Evolutionary conservation across 441 rosid genomes (phyloP), one percentile per base, ranked within the genome.

Genomic region (Bruguiera hainesii): DNA sequence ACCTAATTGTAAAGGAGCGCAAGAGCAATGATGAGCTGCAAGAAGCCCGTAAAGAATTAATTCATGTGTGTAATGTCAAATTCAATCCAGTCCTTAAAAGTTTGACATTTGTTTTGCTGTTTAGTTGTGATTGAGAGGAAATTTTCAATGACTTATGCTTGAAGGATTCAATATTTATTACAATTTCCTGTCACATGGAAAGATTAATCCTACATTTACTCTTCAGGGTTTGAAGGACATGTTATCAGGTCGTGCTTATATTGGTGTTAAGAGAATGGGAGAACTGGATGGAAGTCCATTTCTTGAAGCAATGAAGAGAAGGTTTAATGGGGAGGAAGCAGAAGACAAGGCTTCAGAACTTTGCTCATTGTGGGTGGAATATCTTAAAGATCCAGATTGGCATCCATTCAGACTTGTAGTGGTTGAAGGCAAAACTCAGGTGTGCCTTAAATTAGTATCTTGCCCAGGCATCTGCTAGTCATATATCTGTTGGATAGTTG

Each of bases 251-350:
- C 75, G 82, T 11, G 75, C 75, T 66, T 64, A 75, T 72, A 86
- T 95, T 71, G 88, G 93, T 61, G 87, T 95, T 58, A 90, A 87
- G 84, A 86, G 97, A 78, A 92, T 95, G 99, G 98, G 99, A 74
- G 98, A 92, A 79, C 93, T 95, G 59, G 90, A 90, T 56, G 66
- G 66, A 16, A 82, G 75, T 72, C 95, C 97, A 3, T 92, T 95
- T 79, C 72, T 81, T 51, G 89, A 82, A 81, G 95, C 81, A 70
- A 85, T 92, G 97, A 90, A 81, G 79, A 77, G 63, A 75, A 89
- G 73, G 74, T 95, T 87, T 69, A 75, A 63, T 37, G 83, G 78
- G 70, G 95, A 88, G 62, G 93, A 85, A 70, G 89, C 48, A 33
- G 95, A 90, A 72, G 89, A 82, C 18, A 88, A 80, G 79, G 89